Evolutionary conservation across 306 rosid species (phyloP).

Genomic region (Quercus suber): DNA sequence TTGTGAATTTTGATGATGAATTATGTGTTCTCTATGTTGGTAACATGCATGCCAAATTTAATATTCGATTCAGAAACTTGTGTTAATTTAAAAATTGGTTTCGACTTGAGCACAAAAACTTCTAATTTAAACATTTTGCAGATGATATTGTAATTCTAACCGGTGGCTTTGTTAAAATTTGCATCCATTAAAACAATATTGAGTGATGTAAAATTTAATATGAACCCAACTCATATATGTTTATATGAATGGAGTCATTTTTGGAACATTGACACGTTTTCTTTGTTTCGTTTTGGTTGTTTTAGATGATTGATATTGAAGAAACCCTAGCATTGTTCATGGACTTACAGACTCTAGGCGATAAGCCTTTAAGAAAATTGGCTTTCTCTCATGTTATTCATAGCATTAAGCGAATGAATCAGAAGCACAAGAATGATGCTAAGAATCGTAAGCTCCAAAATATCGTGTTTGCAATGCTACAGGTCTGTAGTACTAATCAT

Average conservation of each 20-base stretch:
- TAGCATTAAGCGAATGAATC: constrained; percentile 69
- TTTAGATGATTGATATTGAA: constrained; percentile 54
- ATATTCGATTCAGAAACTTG: too few relatives aligned
- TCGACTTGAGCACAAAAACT: too few relatives aligned
- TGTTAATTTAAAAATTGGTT: too few relatives aligned
- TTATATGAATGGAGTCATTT: not conserved
- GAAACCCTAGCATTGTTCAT: constrained; percentile 67
- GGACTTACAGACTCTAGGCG: constrained; percentile 80
- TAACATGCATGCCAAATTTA: too few relatives aligned
- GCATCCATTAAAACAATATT: too few relatives aligned
- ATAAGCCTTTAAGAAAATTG: constrained; percentile 47
- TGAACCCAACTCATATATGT: too few relatives aligned
- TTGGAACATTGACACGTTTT: not conserved
- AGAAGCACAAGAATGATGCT: constrained; percentile 68
- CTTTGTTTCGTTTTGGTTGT: not conserved
- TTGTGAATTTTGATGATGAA: too few relatives aligned
- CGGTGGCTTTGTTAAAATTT: too few relatives aligned
- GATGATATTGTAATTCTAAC: too few relatives aligned
- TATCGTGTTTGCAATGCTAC: constrained; percentile 58
- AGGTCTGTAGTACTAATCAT: constrained; percentile 36
- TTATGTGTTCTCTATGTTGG: too few relatives aligned
- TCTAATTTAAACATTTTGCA: too few relatives aligned
- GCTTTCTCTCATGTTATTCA: constrained; percentile 68
- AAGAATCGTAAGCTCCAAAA: constrained; percentile 82
- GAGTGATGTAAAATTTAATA: too few relatives aligned